Evolutionary conservation across 768 basidiomycete genomes (phyloP).

Genomic region (Mycena haematopus): DNA sequence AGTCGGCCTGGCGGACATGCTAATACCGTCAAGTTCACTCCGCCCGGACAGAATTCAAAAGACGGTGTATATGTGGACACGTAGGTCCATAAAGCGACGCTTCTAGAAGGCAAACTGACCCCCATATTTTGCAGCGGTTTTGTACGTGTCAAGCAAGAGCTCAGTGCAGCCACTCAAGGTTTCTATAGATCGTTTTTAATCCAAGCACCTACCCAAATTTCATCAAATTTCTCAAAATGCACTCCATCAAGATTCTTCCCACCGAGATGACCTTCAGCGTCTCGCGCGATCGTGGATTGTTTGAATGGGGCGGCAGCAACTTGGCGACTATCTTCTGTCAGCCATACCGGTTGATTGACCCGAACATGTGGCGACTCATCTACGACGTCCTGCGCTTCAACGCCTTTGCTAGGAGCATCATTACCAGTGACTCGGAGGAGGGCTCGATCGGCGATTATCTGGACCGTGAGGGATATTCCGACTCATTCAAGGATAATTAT

Average conservation of each 20-base stretch:
- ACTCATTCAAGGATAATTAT: conserved; percentile 75
- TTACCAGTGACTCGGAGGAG: conserved; percentile 43
- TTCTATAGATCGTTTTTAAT: conserved; percentile 73
- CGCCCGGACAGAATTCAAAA: conserved; percentile 40
- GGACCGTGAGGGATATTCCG: conserved; percentile 66
- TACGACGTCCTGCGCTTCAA: conserved; percentile 80
- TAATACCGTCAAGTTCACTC: conserved; percentile 67
- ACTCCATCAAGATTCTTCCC: conserved; percentile 54
- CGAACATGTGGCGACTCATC: conserved; percentile 73
- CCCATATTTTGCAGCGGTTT: conserved; percentile 54
- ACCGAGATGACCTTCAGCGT: conserved; percentile 85
- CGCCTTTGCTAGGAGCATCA: conserved; percentile 60
- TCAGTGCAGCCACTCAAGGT: neutral
- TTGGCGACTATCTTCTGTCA: conserved; percentile 72
- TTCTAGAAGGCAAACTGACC: neutral
- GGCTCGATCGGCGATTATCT: conserved; percentile 70
- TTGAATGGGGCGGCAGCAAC: conserved; percentile 81
- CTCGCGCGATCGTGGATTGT: conserved; percentile 68
- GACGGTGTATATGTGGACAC: conserved; percentile 68
- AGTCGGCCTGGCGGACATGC: conserved; percentile 76
- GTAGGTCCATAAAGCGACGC: conserved; percentile 46
- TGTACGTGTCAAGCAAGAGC: conserved; percentile 41
- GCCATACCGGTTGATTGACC: conserved; percentile 62
- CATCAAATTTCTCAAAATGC: conserved; percentile 64
- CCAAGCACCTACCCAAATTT: conserved; percentile 82